Conservation (phyloP, 2,329 filamentous ascomycete genomes). For the Xylariaceae sp. region DNA sequence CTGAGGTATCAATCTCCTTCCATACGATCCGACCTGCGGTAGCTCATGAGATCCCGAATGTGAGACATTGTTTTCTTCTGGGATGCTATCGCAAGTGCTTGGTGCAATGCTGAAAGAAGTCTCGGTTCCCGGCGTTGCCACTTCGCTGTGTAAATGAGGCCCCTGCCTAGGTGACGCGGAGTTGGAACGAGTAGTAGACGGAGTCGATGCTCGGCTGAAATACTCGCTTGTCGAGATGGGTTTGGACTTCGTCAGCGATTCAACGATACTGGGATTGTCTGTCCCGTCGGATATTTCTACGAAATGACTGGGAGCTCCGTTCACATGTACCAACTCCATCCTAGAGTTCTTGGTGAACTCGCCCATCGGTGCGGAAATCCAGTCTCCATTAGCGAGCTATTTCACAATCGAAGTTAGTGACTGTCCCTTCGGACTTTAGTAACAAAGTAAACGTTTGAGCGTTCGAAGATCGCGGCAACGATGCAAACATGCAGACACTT, state of each 20-base stretch:
- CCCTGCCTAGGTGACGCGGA: not conserved
- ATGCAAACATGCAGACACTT: too few relatives aligned
- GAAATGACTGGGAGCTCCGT: constrained; percentile 5
- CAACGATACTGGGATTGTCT: not conserved
- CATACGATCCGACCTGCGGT: not conserved
- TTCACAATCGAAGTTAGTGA: too few relatives aligned
- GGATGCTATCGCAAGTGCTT: not conserved
- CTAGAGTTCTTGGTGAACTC: constrained; percentile 4
- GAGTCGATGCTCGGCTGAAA: constrained; percentile 1
- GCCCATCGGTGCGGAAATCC: constrained; percentile 4
- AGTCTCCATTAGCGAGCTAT: constrained; percentile 1
- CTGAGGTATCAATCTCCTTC: constrained; percentile 24
- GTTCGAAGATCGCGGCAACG: too few relatives aligned
- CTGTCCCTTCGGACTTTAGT: too few relatives aligned
- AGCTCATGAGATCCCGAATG: not conserved
- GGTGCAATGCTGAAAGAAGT: not conserved
- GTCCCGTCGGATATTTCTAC: not conserved
- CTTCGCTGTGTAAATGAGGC: not conserved
- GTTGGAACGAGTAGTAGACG: not conserved
- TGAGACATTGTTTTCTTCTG: not conserved
- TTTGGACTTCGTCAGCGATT: not conserved
- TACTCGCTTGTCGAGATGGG: constrained; percentile 2
- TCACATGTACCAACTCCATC: constrained; percentile 1
- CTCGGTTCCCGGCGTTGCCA: not conserved
- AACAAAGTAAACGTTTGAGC: too few relatives aligned